A percentile compares a stretch with the other conserved stretches of the same genome.
These are phyloP conservation scores for Emergomyces orientalis DNA, from an alignment of 2,329 filamentous ascomycete genomes.

Conservation along the genomic window DNA sequence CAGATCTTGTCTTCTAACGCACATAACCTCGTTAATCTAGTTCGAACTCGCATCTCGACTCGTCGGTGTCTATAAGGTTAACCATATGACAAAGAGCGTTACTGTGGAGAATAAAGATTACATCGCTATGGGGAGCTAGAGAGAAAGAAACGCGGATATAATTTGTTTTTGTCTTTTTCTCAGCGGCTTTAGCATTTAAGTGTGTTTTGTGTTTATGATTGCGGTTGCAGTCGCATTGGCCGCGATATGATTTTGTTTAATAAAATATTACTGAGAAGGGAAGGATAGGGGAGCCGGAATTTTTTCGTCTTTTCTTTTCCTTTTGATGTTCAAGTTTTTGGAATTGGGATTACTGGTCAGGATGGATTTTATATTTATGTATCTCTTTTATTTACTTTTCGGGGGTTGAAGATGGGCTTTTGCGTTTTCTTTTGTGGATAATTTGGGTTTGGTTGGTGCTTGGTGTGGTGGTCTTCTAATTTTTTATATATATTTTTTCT, in stretches of 20 bases:
- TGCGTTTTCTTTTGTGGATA: not conserved
- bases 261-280: not conserved
- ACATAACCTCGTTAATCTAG: slow-evolving; percentile 17
- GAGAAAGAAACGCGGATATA: not conserved
- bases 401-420: not conserved
- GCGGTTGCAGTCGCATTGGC: not conserved
- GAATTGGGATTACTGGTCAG: not conserved
- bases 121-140: slow-evolving; percentile 35
- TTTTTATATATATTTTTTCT: no score
- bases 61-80: slow-evolving; percentile 98
- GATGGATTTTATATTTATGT: not conserved
- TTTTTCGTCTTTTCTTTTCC: not conserved
- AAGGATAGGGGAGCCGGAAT: not conserved
- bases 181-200: not conserved
- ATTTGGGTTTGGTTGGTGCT: not conserved
- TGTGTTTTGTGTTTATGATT: not conserved
- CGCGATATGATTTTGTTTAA: not conserved
- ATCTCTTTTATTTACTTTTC: not conserved
- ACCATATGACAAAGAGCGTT: slow-evolving; percentile 93
- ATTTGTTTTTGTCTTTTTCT: not conserved
- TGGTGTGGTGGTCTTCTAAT: not conserved
- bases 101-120: slow-evolving; percentile 80
- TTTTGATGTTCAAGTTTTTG: not conserved
- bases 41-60: slow-evolving; percentile 94
- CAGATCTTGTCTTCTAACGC: not conserved